Base-by-base conservation (phyloP, 768 basidiomycete species). In the Termitomyces sp. region DNA sequence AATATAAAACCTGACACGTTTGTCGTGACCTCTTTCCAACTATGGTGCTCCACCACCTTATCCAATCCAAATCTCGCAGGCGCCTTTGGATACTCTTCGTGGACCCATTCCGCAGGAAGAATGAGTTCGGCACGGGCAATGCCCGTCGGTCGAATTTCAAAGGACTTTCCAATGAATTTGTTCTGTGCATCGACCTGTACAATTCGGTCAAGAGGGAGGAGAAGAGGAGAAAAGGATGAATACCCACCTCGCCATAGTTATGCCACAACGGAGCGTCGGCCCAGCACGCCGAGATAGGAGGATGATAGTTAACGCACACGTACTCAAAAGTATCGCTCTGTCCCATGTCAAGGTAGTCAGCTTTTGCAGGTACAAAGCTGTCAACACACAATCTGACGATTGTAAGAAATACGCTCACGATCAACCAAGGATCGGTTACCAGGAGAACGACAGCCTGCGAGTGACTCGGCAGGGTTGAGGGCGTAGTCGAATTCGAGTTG, bases 101-200 rank as follows among this genome's bases (percentile, higher is more conserved):
- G 23, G 23, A 48, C 51, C 2, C 80, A 79, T 10, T 83, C 83
- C 49, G 78, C 76, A 0, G 93, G 89, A 3, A 98, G 70, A 17
- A 89, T 72, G 10, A 98, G 75, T 45, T 96, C 89, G 5, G 82
- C 87, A 63, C 98, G 95, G 0, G 94, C 95, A 10, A 93, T 78
- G n/a, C 95, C 95, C 2, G 94, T 98, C 1, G 95, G 95, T 26
- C 92, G 75, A 63, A 98, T 97, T 75, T 98, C 95, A 66, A 98
- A 98, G 0, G 89, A 91, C 70, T 94, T 93, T 42, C 95, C 95
- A 80, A 94, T 87, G 70, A 98, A 97, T 72, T 87, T 96, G 69
- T 94, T 95, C 70, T 96, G 94, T 3, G 95, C 95, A 65, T 97
- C 95, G 53, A 98, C 95, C 85, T 94, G 54, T 1, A 56, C 14